These are phyloP conservation scores for Boeremia lycopersici DNA, from an alignment of 2,329 filamentous ascomycete genomes.

Conservation along the genomic window DNA sequence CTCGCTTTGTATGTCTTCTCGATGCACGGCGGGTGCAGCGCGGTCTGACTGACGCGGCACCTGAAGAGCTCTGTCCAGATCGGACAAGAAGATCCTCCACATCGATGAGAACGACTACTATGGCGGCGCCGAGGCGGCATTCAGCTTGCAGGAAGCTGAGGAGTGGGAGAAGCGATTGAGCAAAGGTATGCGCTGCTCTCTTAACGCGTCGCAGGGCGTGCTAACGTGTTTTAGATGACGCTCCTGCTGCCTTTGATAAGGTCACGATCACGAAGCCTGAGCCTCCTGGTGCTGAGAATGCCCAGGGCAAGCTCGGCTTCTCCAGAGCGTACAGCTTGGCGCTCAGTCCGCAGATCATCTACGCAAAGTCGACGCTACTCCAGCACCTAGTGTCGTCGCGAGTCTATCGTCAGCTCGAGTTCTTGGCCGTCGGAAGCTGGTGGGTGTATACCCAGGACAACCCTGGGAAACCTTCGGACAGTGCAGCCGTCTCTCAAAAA, in stretches of 20 bases:
- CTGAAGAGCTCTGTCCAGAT: constrained; percentile 86
- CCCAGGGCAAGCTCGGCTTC: constrained; percentile 57
- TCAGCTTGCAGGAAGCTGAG: constrained; percentile 82
- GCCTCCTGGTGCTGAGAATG: constrained; percentile 23
- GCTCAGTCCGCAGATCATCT: constrained; percentile 84
- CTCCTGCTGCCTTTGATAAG: constrained; percentile 33
- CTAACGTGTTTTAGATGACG: constrained; percentile 23
- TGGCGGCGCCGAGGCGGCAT: constrained; percentile 81
- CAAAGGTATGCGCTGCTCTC: constrained; percentile 32
- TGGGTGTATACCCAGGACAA: constrained; percentile 67
- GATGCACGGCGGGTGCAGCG: constrained; percentile 33
- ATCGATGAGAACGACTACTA: constrained; percentile 89
- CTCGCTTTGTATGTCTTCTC: constrained; percentile 57
- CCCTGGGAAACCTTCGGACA: constrained; percentile 33
- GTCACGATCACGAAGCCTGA: constrained; percentile 43
- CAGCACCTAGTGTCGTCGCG: constrained; percentile 85
- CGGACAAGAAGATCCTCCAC: constrained; percentile 88
- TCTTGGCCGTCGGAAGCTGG: constrained; percentile 90
- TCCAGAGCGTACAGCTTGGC: constrained; percentile 82
- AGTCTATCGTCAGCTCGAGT: constrained; percentile 88
- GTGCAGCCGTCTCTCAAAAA: constrained; percentile 10
- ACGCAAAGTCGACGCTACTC: constrained; percentile 79
- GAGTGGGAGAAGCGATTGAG: constrained; percentile 66
- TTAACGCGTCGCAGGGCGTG: background rate
- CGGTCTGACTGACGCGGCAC: constrained; percentile 74